These are phyloP conservation scores for Carex pumila DNA, from an alignment of 176 grass and related monocot species.

Conservation along the genomic window DNA sequence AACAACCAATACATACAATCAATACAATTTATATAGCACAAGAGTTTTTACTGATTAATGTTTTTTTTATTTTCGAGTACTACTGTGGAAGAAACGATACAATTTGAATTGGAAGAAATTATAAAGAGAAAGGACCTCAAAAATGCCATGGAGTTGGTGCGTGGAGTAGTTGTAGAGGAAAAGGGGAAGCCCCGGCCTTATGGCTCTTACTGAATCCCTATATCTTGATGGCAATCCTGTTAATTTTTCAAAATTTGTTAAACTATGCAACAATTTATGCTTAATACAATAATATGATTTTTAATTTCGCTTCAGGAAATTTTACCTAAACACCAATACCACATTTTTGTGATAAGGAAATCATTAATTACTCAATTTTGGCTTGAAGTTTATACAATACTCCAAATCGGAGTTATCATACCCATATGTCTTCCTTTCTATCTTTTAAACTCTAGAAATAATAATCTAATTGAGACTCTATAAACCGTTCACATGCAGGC, in stretches of 20 bases:
- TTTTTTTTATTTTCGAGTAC: not conserved
- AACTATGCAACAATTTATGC: not conserved
- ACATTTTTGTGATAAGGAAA: not conserved
- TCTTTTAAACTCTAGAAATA: not conserved
- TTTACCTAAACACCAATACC: not conserved
- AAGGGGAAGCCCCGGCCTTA: conserved; percentile 83
- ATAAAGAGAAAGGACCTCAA: conserved; percentile 41
- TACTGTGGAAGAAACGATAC: not conserved
- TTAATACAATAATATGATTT: not conserved
- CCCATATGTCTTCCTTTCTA: not conserved
- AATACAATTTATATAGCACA: not conserved
- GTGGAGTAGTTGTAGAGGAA: conserved; percentile 99
- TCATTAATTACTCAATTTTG: not conserved
- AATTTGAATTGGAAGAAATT: not conserved
- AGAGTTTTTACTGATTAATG: not conserved
- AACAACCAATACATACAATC: not conserved
- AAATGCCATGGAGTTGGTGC: conserved; percentile 96
- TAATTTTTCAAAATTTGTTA: not conserved
- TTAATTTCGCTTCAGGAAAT: not conserved
- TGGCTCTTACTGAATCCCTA: conserved; percentile 88
- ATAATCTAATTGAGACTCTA: not conserved
- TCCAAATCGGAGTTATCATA: not conserved
- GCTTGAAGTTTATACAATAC: not conserved
- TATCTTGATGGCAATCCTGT: conserved; percentile 75
- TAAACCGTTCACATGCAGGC: not conserved